A percentile compares a stretch with the other conserved stretches of the same genome.
These are phyloP conservation scores for Fonsecaea monophora DNA, from an alignment of 2,329 filamentous ascomycete species.

Conservation along the genomic window DNA sequence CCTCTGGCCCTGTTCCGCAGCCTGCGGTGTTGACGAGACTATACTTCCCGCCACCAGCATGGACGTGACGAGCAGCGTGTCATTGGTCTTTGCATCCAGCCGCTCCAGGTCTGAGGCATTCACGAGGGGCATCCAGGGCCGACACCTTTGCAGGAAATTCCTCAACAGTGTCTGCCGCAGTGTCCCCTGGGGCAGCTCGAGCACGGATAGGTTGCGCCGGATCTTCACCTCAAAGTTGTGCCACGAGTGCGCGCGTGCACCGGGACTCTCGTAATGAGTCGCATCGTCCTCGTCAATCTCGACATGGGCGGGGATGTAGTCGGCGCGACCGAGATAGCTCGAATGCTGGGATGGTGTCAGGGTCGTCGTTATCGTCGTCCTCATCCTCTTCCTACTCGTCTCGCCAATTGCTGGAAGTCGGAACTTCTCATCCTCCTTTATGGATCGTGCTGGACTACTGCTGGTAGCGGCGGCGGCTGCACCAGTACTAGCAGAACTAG, in stretches of 20 bases:
- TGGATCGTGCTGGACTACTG: background rate
- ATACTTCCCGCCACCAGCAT: slow-evolving; percentile 36
- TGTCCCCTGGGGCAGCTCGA: slow-evolving; percentile 43
- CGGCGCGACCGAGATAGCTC: slow-evolving; percentile 44
- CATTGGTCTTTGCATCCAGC: slow-evolving; percentile 33
- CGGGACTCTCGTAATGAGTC: slow-evolving; percentile 37
- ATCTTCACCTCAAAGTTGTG: slow-evolving; percentile 43
- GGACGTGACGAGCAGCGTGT: slow-evolving; percentile 26
- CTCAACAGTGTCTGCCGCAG: slow-evolving; percentile 44
- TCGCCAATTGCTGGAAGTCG: background rate
- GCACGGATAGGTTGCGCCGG: slow-evolving; percentile 40
- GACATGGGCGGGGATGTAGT: slow-evolving; percentile 42
- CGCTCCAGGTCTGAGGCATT: slow-evolving; percentile 45
- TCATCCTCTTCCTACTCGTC: no score
- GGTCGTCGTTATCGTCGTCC: background rate
- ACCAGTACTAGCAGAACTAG: no score
- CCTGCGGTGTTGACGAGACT: slow-evolving; percentile 32
- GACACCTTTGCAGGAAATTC: slow-evolving; percentile 45
- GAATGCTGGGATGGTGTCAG: slow-evolving; percentile 15
- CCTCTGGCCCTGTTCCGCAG: slow-evolving; percentile 20
- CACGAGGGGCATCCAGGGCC: slow-evolving; percentile 46
- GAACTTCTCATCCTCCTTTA: background rate
- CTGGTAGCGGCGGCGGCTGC: no score
- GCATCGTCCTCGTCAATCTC: slow-evolving; percentile 43
- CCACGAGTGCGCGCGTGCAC: slow-evolving; percentile 11